Conservation (phyloP, 768 basidiomycete species). For the Mycena olivaceomarginata region DNA sequence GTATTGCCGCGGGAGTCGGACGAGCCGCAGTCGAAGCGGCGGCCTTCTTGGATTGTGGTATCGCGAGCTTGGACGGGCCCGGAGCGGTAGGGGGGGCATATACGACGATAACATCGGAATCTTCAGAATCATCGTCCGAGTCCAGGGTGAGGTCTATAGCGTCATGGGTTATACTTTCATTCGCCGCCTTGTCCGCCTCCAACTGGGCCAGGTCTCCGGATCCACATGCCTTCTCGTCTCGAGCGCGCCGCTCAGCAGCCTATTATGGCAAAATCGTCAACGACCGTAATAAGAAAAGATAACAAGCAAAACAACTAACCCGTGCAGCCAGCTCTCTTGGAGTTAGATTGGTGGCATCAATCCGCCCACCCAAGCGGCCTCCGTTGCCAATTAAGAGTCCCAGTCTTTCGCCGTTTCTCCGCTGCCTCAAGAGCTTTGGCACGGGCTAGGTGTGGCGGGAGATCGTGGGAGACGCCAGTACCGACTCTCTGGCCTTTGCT, state of each 20-base stretch:
- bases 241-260: conserved; percentile 90
- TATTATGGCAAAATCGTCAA: conserved; percentile 61
- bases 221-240: conserved; percentile 86
- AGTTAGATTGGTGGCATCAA: conserved; percentile 63
- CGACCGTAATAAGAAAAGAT: not conserved
- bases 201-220: conserved; percentile 72
- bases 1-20: conserved; percentile 4
- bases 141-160: conserved; percentile 75
- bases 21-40: conserved; percentile 32
- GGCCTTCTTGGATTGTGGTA: conserved; percentile 34
- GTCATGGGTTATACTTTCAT: conserved; percentile 76
- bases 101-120: conserved; percentile 57
- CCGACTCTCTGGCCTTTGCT: conserved; percentile 84
- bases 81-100: conserved; percentile 47
- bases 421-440: conserved; percentile 86
- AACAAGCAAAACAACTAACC: conserved; percentile 60
- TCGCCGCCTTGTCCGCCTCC: conserved; percentile 83
- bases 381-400: conserved; percentile 68
- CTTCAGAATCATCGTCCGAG: conserved; percentile 51
- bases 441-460: conserved; percentile 79
- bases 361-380: conserved; percentile 74
- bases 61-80: conserved; percentile 49
- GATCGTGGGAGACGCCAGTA: conserved; percentile 77
- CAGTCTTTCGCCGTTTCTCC: conserved; percentile 77
- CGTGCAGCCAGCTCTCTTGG: conserved; percentile 85